Percentiles rank a stretch among this genome's conserved stretches.
These are phyloP conservation scores for Mallotus repandus DNA, from an alignment of 441 rosid genomes.

Conservation along the genomic window DNA sequence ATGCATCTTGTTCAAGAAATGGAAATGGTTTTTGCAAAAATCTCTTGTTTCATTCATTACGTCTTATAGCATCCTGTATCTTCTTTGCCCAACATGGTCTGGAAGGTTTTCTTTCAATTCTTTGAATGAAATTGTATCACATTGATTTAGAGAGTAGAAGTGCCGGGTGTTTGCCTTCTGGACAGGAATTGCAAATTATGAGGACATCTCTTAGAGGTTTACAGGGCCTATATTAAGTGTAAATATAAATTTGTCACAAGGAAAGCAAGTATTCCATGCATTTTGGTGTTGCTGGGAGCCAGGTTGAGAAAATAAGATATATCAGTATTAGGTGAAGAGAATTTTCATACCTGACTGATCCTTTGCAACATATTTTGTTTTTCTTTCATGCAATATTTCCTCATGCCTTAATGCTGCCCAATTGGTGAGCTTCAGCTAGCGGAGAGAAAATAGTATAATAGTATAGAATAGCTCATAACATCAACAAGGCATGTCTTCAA, in stretches of 20 bases:
- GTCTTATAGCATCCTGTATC: not conserved
- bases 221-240: conserved; percentile 13
- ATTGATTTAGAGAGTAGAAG: not conserved
- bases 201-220: not conserved
- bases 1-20: conserved; percentile 15
- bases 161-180: not conserved
- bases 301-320: not conserved
- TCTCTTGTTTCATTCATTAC: not conserved
- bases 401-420: not conserved
- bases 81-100: not conserved
- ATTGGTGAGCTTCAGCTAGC: conserved; percentile 13
- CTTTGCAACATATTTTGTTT: conserved; percentile 9
- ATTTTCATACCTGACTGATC: conserved; percentile 15
- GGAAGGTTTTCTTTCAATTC: not conserved
- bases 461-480: not conserved
- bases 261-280: conserved; percentile 16
- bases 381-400: not conserved
- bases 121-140: not conserved
- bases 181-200: not conserved
- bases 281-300: conserved; percentile 12
- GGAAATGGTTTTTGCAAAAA: conserved; percentile 5
- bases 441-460: not conserved
- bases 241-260: conserved; percentile 16
- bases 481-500: not conserved
- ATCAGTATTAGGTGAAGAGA: not conserved